Percentiles rank a stretch among this genome's conserved stretches.
phyloP scores from a whole-genome alignment of 768 basidiomycete species.

The Baorangia bicolor region DNA sequence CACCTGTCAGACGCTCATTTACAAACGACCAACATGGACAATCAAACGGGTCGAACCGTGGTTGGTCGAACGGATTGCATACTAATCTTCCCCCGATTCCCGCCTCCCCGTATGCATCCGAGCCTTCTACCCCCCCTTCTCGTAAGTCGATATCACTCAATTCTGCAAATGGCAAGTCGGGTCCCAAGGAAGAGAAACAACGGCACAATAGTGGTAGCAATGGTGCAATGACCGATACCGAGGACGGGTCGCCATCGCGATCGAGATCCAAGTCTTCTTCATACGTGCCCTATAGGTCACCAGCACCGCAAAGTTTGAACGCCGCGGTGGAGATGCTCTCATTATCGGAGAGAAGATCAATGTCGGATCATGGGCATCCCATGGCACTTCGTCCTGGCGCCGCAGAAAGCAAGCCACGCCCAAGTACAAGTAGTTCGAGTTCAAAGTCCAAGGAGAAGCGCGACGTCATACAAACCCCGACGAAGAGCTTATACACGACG shows the following conservation, averaged over 20 bases:
- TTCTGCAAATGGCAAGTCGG: constrained; percentile 35
- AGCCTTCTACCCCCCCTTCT: constrained; percentile 58
- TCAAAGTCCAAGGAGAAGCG: constrained; percentile 32
- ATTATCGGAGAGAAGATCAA: constrained; percentile 29
- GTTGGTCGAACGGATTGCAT: constrained; percentile 34
- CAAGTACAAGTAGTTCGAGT: constrained; percentile 32
- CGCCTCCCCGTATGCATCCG: constrained; percentile 65
- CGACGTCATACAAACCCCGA: constrained; percentile 42
- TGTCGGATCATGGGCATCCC: constrained; percentile 29
- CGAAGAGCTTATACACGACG: constrained; percentile 42
- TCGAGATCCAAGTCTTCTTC: constrained; percentile 54
- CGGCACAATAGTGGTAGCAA: constrained; percentile 28
- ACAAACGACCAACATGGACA: constrained; percentile 32
- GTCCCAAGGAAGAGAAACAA: constrained; percentile 34
- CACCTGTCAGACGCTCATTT: constrained; percentile 32
- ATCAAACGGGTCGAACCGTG: constrained; percentile 26
- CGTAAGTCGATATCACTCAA: constrained; percentile 40
- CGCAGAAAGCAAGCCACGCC: constrained; percentile 29
- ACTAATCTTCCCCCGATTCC: constrained; percentile 60
- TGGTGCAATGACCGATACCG: constrained; percentile 26
- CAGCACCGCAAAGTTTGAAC: constrained; percentile 66
- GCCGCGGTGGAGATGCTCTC: constrained; percentile 68
- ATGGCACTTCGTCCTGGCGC: constrained; percentile 15
- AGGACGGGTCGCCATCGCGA: constrained; percentile 44
- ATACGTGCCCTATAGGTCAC: constrained; percentile 52